Evolutionary conservation across 2,329 filamentous ascomycete genomes (phyloP).

Genomic region (Didymella segeticola): DNA sequence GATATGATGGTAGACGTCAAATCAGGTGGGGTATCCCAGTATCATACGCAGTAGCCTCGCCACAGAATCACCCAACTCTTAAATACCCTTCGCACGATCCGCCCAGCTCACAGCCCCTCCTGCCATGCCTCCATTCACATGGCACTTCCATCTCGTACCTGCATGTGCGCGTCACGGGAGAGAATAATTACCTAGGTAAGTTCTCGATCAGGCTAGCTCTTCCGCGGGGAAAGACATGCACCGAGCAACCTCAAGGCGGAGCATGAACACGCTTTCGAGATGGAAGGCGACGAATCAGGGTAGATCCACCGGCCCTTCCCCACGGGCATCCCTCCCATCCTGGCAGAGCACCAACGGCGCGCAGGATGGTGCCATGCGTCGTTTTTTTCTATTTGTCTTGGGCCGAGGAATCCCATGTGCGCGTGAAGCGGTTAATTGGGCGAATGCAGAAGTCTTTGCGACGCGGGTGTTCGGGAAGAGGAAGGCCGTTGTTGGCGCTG

Average conservation of each 20-base stretch:
- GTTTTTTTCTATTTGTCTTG: conserved; percentile 5
- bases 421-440: conserved; percentile 11
- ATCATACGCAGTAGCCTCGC: neutral
- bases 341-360: conserved; percentile 2
- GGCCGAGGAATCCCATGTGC: conserved; percentile 15
- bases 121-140: conserved; percentile 26
- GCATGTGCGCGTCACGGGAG: conserved; percentile 18
- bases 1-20: conserved; percentile 4
- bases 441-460: neutral
- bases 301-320: neutral
- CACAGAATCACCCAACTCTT: conserved; percentile 10
- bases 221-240: conserved; percentile 26
- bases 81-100: conserved; percentile 13
- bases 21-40: conserved; percentile 4
- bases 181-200: conserved; percentile 29
- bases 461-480: conserved; percentile 1
- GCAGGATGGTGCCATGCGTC: neutral
- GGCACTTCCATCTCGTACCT: conserved; percentile 17
- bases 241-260: neutral
- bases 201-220: conserved; percentile 21
- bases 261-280: too few relatives aligned
- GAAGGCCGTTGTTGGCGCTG: conserved; percentile 10
- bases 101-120: conserved; percentile 20
- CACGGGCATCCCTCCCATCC: conserved; percentile 9
- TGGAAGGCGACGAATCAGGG: neutral